Conservation (phyloP, 2,329 filamentous ascomycete species). For the Talaromyces albobiverticillius region DNA sequence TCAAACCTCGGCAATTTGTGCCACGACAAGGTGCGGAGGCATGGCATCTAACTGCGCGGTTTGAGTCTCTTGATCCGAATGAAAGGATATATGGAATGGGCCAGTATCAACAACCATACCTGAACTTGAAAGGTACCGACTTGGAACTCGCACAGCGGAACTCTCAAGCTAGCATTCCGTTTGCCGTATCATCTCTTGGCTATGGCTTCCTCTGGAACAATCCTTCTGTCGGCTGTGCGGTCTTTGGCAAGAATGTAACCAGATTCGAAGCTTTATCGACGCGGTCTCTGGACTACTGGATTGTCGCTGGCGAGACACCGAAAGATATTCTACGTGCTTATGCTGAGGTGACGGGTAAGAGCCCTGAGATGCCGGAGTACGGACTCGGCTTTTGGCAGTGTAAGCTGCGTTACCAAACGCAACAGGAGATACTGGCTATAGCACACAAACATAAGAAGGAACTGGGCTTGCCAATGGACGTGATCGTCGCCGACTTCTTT, state of each 20-base stretch:
- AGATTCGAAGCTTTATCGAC: slow-evolving; percentile 61
- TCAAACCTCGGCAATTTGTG: slow-evolving; percentile 59
- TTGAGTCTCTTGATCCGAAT: slow-evolving; percentile 53
- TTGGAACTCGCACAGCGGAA: slow-evolving; percentile 65
- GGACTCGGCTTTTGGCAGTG: slow-evolving; percentile 67
- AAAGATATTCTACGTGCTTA: slow-evolving; percentile 56
- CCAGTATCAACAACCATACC: slow-evolving; percentile 62
- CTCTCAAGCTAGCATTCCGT: slow-evolving; percentile 64
- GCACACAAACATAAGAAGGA: slow-evolving; percentile 36
- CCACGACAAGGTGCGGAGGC: slow-evolving; percentile 49
- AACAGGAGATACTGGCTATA: slow-evolving; percentile 52
- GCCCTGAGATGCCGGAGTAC: slow-evolving; percentile 62
- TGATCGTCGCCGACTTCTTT: slow-evolving; percentile 64
- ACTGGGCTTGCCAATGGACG: slow-evolving; percentile 55
- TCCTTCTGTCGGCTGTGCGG: slow-evolving; percentile 58
- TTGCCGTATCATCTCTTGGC: slow-evolving; percentile 57
- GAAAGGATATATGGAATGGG: slow-evolving; percentile 67
- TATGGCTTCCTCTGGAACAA: slow-evolving; percentile 68
- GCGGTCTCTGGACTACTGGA: slow-evolving; percentile 60
- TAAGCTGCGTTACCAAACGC: slow-evolving; percentile 61
- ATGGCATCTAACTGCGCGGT: slow-evolving; percentile 57
- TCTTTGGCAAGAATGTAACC: slow-evolving; percentile 60
- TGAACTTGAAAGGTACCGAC: slow-evolving; percentile 61
- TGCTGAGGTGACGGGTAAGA: slow-evolving; percentile 50
- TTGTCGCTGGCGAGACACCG: slow-evolving; percentile 57